Evolutionary conservation across 2,329 filamentous ascomycete species (phyloP).

Genomic region (Eurotiales sp.): DNA sequence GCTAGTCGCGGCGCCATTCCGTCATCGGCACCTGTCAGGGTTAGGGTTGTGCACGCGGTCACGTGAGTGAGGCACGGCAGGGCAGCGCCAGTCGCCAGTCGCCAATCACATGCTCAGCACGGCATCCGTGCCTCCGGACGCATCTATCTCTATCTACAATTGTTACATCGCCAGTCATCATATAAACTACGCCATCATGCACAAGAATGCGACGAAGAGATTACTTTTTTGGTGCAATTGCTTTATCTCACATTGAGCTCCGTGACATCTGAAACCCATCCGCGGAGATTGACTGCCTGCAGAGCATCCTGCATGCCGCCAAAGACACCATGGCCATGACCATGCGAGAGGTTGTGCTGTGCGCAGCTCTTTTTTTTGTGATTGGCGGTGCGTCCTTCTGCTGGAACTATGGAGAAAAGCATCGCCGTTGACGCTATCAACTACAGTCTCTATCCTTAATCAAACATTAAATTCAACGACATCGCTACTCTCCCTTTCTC

Average conservation of each 20-base stretch:
- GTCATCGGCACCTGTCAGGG: no score
- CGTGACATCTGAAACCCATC: not conserved
- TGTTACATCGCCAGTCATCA: not conserved
- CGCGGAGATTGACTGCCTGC: not conserved
- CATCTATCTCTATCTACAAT: no score
- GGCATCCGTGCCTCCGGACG: not conserved
- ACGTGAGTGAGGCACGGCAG: not conserved
- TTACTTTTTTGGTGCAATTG: no score
- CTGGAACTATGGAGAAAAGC: not conserved
- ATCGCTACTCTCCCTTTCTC: not conserved
- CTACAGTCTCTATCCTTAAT: slow-evolving; percentile 12
- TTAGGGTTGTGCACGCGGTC: no score
- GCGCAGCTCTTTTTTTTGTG: slow-evolving; percentile 14
- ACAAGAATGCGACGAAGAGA: no score
- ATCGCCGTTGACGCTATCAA: not conserved
- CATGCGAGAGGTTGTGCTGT: slow-evolving; percentile 15
- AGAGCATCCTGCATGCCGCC: no score
- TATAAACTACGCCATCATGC: no score
- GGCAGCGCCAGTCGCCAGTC: no score
- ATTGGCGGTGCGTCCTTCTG: slow-evolving; percentile 9
- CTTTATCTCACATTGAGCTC: no score
- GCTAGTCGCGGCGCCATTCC: no score
- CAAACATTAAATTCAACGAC: slow-evolving; percentile 11
- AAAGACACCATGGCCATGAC: slow-evolving; percentile 10
- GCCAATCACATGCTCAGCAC: not conserved